These are phyloP conservation scores for Cynara cardunculus DNA, from an alignment of 129 eudicot genomes.

Conservation along the genomic window DNA sequence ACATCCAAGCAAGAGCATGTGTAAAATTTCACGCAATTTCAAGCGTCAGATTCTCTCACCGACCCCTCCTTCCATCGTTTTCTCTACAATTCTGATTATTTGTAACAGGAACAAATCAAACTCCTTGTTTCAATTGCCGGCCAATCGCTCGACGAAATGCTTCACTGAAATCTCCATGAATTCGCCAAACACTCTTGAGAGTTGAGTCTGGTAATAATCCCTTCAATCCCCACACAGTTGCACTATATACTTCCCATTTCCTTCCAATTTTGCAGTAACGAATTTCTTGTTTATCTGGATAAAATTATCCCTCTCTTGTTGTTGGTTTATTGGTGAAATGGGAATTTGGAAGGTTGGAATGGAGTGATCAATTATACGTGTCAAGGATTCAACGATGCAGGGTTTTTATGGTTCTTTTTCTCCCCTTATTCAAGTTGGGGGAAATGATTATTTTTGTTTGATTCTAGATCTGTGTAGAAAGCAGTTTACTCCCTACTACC, in stretches of 20 bases:
- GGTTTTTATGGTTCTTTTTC: not conserved
- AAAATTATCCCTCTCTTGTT: not conserved
- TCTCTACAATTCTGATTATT: not conserved
- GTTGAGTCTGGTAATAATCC: not conserved
- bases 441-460: not conserved
- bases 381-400: not conserved
- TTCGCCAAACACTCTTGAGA: not conserved
- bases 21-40: conserved; percentile 8
- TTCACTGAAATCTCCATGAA: conserved; percentile 8
- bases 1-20: not conserved
- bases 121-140: conserved; percentile 12
- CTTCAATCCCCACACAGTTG: not conserved
- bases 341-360: not conserved
- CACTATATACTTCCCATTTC: not conserved
- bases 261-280: not conserved
- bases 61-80: not conserved
- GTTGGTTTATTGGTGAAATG: not conserved
- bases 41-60: conserved; percentile 8
- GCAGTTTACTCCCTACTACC: not conserved
- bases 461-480: not conserved
- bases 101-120: not conserved
- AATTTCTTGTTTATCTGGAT: not conserved
- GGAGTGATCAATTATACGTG: not conserved
- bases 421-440: not conserved
- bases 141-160: conserved; percentile 23